Base-by-base conservation (phyloP, 2,329 filamentous ascomycete species). In the Hypoxylon sp. region DNA sequence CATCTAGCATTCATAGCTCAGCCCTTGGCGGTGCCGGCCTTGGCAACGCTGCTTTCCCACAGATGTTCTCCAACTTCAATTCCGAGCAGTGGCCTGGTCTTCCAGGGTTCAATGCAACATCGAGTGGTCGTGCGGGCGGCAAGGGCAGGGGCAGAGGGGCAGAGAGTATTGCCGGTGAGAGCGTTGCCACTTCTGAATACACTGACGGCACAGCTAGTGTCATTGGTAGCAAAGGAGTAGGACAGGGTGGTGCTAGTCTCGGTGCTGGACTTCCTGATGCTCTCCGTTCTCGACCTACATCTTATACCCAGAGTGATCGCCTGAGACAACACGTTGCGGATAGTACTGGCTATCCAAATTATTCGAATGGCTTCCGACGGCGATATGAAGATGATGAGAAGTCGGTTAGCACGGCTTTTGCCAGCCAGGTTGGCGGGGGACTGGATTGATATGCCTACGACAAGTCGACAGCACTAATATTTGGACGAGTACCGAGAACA, bases 331-430 rank as follows among this genome's bases (percentile, higher is more conserved):
- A 75, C 57, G 72, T 97, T 74, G 93, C 97, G 27, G 96, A 98
- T 79, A 93, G 90, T 72, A 91, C 90, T 65, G 90, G 90, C 8
- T 91, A 92, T 52, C 84, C 88, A 68, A 88, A 88, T 46, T 85
- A 84, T 27, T 84, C 86, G 68, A 92, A 90, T 77, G 88, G 90
- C 55, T 93, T 88, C 75, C 90, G 87, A 56, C 91, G 90, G 73
- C 85, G 84, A 55, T 88, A 91, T 67, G 96, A 99, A 72, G 96
- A 99, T 71, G 96, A 98, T 77, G 93, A 96, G 75, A 93, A 96
- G 81, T 98, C 95, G 80, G 89, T 98, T 74, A 97, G 93, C 76
- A 98, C 96, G 55, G 94, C 94, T 51, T 99, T 98, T 81, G 94
- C 95, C 67, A 97, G 94, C 82, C 96, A 98, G 80, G 89, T 97